These are phyloP conservation scores for Prunus campanulata DNA, from an alignment of 306 rosid genomes.

Conservation along the genomic window DNA sequence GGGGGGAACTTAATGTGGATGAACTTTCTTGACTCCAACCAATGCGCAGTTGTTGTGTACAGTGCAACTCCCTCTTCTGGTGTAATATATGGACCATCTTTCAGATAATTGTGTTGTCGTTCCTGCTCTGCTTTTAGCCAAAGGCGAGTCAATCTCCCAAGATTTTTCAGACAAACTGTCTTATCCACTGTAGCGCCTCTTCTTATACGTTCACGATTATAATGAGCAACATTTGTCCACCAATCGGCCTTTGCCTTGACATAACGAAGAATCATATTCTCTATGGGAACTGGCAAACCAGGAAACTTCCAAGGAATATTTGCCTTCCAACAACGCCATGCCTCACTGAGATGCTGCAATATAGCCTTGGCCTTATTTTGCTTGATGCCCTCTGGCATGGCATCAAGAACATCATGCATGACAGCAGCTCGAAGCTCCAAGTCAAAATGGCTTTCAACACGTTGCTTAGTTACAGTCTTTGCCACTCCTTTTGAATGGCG, in stretches of 20 bases:
- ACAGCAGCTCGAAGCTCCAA: conserved; percentile 99
- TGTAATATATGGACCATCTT: conserved; percentile 98
- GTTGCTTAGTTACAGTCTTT: conserved; percentile 96
- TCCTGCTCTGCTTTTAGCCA: conserved; percentile 99
- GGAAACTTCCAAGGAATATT: conserved; percentile 99
- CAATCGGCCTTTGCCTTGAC: conserved; percentile 99
- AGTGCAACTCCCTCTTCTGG: conserved; percentile 99
- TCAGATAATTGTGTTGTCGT: conserved; percentile 93
- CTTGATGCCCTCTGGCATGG: conserved; percentile 99
- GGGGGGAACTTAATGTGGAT: conserved; percentile 98
- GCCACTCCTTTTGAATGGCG: conserved; percentile 99
- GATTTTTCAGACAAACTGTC: conserved; percentile 97
- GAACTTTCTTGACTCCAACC: conserved; percentile 99
- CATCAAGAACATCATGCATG: conserved; percentile 99
- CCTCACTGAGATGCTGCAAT: conserved; percentile 98
- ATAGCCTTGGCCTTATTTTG: conserved; percentile 96
- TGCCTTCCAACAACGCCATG: conserved; percentile 99
- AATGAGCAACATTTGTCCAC: conserved; percentile 99
- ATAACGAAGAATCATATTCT: conserved; percentile 97
- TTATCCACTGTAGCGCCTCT: conserved; percentile 99
- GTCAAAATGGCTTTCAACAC: conserved; percentile 98
- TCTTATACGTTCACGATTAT: conserved; percentile 95
- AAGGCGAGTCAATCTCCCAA: conserved; percentile 93
- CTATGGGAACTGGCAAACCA: conserved; percentile 95
- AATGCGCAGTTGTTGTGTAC: conserved; percentile 91